Conservation (phyloP, 1,284 basidiomycete genomes). For the Microbotryum saponariae region DNA sequence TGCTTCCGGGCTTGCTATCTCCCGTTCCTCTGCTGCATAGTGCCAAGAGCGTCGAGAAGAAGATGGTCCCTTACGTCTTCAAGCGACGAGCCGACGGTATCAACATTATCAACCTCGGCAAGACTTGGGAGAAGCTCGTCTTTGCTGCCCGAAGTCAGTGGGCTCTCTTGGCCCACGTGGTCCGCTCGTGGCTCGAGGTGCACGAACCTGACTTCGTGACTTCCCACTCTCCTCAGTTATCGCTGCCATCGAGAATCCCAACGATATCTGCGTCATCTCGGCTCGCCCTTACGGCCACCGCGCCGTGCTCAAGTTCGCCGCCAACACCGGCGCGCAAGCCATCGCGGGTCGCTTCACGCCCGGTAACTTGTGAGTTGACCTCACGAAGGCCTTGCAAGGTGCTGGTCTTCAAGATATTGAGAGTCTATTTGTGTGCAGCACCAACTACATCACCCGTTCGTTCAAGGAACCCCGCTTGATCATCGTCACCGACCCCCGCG, state of each 20-base stretch:
- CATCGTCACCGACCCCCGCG: conserved; percentile 95
- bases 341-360: conserved; percentile 99
- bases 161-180: no score
- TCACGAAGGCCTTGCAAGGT: not conserved
- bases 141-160: conserved; percentile 52
- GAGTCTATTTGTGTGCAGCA: not conserved
- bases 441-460: conserved; percentile 71
- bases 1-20: not conserved
- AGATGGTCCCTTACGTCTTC: conserved; percentile 97
- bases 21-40: conserved; percentile 39
- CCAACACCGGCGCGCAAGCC: conserved; percentile 95
- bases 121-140: conserved; percentile 99
- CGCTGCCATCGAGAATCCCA: conserved; percentile 79
- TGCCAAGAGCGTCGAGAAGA: conserved; percentile 97
- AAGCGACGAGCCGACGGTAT: conserved; percentile 92
- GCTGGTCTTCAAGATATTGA: no score
- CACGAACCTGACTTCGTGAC: conserved; percentile 49
- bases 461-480: conserved; percentile 99
- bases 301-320: conserved; percentile 95
- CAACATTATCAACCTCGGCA: conserved; percentile 95
- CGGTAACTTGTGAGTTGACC: conserved; percentile 53
- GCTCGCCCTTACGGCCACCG: conserved; percentile 98
- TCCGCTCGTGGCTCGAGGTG: no score
- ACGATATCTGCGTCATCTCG: conserved; percentile 95
- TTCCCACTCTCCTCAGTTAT: conserved; percentile 27